These are phyloP conservation scores for Selenicereus undatus DNA, from an alignment of 148 eudicot species.

Conservation along the genomic window DNA sequence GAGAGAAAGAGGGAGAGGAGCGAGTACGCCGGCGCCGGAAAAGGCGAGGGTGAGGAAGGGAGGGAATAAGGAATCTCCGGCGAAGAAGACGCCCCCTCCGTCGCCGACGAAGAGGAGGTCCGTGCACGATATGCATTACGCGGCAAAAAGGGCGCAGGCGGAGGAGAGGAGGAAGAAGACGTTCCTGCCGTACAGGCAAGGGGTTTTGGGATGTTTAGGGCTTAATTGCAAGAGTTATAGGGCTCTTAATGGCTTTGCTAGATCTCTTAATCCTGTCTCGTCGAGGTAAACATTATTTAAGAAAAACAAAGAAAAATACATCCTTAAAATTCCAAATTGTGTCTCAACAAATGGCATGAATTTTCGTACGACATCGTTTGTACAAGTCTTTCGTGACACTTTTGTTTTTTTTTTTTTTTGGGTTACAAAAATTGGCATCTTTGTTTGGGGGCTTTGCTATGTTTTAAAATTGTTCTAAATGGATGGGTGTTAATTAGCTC, in stretches of 20 bases:
- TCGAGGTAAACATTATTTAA: slow-evolving; percentile 45
- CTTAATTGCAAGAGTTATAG: slow-evolving; percentile 81
- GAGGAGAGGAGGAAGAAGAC: slow-evolving; percentile 97
- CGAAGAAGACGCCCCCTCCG: slow-evolving; percentile 32
- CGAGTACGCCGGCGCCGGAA: not conserved
- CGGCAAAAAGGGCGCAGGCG: slow-evolving; percentile 74
- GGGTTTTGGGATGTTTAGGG: slow-evolving; percentile 81
- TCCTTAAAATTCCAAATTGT: not conserved
- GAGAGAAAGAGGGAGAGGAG: slow-evolving; percentile 28
- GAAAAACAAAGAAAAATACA: not conserved
- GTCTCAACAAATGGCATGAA: too few relatives aligned
- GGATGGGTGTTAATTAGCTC: too few relatives aligned
- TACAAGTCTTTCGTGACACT: too few relatives aligned
- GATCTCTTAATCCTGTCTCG: slow-evolving; percentile 78
- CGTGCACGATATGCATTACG: slow-evolving; percentile 82
- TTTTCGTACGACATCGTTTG: too few relatives aligned
- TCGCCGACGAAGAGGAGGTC: slow-evolving; percentile 65
- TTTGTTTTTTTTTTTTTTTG: too few relatives aligned
- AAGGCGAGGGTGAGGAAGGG: not conserved
- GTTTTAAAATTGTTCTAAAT: too few relatives aligned
- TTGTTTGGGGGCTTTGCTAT: too few relatives aligned
- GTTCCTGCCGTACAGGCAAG: slow-evolving; percentile 85
- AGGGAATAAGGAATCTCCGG: slow-evolving; percentile 19
- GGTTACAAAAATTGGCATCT: too few relatives aligned
- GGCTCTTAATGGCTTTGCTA: slow-evolving; percentile 69